Percentiles rank a stretch among this genome's conserved stretches.
Evolutionary conservation across 331 rosid species (phyloP).

Genomic region (Quercus lobata): DNA sequence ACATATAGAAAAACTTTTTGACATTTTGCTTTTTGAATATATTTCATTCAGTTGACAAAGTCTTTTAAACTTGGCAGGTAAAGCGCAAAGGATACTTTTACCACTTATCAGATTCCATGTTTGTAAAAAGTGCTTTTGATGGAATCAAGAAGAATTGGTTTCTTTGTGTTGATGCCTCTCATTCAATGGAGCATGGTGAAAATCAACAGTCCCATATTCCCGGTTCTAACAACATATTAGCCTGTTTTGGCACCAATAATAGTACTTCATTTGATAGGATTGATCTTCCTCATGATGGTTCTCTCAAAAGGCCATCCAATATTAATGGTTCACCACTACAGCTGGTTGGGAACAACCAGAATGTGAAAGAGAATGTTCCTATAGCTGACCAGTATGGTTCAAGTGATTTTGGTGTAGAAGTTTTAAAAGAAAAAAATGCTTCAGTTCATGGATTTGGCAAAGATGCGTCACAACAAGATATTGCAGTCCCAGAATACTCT

Average conservation of each 20-base stretch:
- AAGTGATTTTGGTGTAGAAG: conserved; percentile 5
- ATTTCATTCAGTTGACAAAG: background rate
- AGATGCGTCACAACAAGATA: conserved; percentile 17
- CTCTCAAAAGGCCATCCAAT: background rate
- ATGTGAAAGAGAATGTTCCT: conserved; percentile 5
- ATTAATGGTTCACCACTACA: conserved; percentile 1
- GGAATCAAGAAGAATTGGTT: conserved; percentile 40
- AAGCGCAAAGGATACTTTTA: conserved; percentile 48
- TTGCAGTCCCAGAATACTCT: conserved; percentile 16
- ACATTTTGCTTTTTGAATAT: background rate
- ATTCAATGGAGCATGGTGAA: conserved; percentile 24
- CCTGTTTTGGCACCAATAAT: conserved; percentile 1
- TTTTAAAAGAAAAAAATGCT: conserved; percentile 1
- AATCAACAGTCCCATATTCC: conserved; percentile 4
- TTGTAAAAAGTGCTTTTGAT: conserved; percentile 42
- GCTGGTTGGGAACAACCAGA: background rate
- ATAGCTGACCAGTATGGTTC: background rate
- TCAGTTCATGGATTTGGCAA: conserved; percentile 10
- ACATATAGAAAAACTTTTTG: background rate
- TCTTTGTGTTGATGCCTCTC: conserved; percentile 57
- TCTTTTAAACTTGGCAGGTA: conserved; percentile 34
- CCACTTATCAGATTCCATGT: conserved; percentile 61
- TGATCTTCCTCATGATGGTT: conserved; percentile 1
- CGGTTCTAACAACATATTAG: background rate
- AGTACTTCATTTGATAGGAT: conserved; percentile 2